Percentiles rank a stretch among this genome's conserved stretches.
These are phyloP conservation scores for Coniochaeta sp. DNA, from an alignment of 2,329 filamentous ascomycete species.

Conservation along the genomic window DNA sequence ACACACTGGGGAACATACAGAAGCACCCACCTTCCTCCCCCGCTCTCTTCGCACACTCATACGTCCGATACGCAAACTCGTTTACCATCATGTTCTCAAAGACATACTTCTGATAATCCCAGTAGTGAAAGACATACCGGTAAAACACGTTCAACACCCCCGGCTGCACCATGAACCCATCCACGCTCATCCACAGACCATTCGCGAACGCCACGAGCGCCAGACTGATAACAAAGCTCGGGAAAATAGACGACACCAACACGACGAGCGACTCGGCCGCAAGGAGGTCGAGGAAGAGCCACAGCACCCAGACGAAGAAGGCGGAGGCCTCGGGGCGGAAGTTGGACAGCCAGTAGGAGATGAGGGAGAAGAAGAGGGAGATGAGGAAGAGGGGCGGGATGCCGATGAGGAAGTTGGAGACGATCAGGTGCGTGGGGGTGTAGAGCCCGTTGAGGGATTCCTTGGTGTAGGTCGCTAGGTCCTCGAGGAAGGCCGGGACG, in stretches of 20 bases:
- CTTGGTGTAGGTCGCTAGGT: conserved; percentile 64
- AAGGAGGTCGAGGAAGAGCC: conserved; percentile 78
- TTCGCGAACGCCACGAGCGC: conserved; percentile 80
- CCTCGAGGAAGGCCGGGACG: conserved; percentile 76
- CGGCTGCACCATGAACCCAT: conserved; percentile 72
- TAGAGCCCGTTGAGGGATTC: conserved; percentile 79
- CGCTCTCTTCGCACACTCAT: conserved; percentile 42
- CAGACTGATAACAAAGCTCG: conserved; percentile 72
- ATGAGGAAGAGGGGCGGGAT: conserved; percentile 77
- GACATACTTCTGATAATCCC: conserved; percentile 80
- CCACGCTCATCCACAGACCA: conserved; percentile 82
- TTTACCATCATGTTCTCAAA: conserved; percentile 94
- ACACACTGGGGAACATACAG: conserved; percentile 64
- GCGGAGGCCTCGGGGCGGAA: conserved; percentile 58
- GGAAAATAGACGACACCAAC: conserved; percentile 63
- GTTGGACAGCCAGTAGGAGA: conserved; percentile 75
- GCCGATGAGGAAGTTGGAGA: conserved; percentile 78
- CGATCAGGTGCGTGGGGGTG: conserved; percentile 62
- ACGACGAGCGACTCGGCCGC: conserved; percentile 80
- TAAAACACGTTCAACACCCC: conserved; percentile 74
- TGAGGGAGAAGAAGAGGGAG: conserved; percentile 63
- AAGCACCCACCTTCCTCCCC: conserved; percentile 38
- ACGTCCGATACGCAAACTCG: conserved; percentile 63
- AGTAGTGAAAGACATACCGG: conserved; percentile 82
- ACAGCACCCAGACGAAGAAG: conserved; percentile 75